These are phyloP conservation scores for Stachybotrys elegans DNA, from an alignment of 2,329 filamentous ascomycete species.

Conservation along the genomic window DNA sequence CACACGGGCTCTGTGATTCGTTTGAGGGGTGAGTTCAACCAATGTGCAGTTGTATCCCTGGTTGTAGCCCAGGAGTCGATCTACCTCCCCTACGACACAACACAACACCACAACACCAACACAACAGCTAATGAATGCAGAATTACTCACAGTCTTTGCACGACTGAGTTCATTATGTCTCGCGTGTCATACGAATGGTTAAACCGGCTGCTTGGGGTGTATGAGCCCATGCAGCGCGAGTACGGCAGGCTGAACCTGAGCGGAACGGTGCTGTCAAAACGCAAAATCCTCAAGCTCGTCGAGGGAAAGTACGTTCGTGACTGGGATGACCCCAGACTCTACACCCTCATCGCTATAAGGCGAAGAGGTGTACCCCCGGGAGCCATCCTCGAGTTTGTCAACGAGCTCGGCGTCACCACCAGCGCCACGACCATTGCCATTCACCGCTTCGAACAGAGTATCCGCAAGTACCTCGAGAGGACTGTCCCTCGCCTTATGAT, in stretches of 20 bases:
- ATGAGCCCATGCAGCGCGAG: conserved; percentile 91
- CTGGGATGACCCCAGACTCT: conserved; percentile 90
- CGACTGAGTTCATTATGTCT: conserved; percentile 83
- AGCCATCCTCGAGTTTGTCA: conserved; percentile 83
- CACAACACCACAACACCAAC: too few species aligned
- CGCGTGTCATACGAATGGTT: conserved; percentile 88
- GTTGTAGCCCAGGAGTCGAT: too few species aligned
- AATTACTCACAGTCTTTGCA: conserved; percentile 93
- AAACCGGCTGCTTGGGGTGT: conserved; percentile 74
- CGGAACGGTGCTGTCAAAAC: conserved; percentile 83
- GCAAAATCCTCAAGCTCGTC: conserved; percentile 76
- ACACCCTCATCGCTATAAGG: conserved; percentile 78
- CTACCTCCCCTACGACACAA: background rate
- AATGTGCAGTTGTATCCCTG: too few species aligned
- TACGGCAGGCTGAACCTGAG: conserved; percentile 62
- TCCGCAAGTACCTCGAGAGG: conserved; percentile 81
- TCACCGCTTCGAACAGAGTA: conserved; percentile 74
- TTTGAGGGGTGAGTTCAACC: too few species aligned
- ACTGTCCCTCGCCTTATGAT: conserved; percentile 88
- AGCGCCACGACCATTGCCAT: conserved; percentile 74
- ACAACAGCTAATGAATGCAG: too few species aligned
- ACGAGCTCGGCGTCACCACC: conserved; percentile 87
- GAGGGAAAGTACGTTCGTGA: conserved; percentile 71
- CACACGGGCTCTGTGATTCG: too few species aligned
- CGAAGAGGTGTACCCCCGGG: conserved; percentile 83